Conservation (phyloP, 164 flowering plant species). For the Nelumbo lutea region DNA sequence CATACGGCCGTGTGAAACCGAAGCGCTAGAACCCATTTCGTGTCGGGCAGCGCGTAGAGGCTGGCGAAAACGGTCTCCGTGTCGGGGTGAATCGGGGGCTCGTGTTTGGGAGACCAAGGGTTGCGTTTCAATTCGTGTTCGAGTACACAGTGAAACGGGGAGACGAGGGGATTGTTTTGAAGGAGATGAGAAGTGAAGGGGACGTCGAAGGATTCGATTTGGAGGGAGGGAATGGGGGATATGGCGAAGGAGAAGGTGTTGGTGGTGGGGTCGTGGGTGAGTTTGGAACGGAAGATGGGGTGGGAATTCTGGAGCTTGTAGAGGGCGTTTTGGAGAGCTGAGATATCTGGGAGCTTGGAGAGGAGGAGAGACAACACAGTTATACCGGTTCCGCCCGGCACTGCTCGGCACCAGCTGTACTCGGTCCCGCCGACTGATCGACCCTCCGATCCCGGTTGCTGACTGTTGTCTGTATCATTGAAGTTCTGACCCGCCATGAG, state of each 20-base stretch:
- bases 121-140: slow-evolving; percentile 66
- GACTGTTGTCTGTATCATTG: too few species aligned
- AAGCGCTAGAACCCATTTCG: slow-evolving; percentile 43
- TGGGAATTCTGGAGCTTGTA: slow-evolving; percentile 51
- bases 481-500: too few species aligned
- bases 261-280: slow-evolving; percentile 27
- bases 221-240: slow-evolving; percentile 29
- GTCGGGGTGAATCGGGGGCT: slow-evolving; percentile 10
- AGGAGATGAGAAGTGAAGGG: slow-evolving; percentile 36
- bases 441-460: background rate
- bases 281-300: slow-evolving; percentile 68
- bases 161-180: slow-evolving; percentile 1
- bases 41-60: slow-evolving; percentile 33
- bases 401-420: slow-evolving; percentile 72
- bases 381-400: slow-evolving; percentile 79
- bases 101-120: slow-evolving; percentile 38
- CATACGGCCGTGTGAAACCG: slow-evolving; percentile 68
- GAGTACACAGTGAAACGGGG: slow-evolving; percentile 48
- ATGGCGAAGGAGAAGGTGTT: slow-evolving; percentile 35
- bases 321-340: slow-evolving; percentile 50
- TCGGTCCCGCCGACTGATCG: slow-evolving; percentile 70
- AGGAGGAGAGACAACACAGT: slow-evolving; percentile 63
- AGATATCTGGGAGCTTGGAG: slow-evolving; percentile 33
- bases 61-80: slow-evolving; percentile 37
- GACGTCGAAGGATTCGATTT: slow-evolving; percentile 38